Evolutionary conservation across 73 alveolate genomes (phyloP), one percentile per base, ranked within the genome.

Genomic region (Paramecium sonneborni): DNA sequence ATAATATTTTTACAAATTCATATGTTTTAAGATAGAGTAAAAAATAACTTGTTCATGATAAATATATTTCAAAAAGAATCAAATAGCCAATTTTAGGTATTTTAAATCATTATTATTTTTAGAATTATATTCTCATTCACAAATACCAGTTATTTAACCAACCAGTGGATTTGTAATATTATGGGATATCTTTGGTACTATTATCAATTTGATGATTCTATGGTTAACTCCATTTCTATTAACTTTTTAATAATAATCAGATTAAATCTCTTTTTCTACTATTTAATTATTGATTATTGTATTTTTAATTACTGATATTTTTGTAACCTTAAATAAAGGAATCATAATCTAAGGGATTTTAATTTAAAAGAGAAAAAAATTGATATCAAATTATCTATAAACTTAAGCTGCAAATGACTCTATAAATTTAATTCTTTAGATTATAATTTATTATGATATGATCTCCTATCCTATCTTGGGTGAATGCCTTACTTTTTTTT

Each of bases 271-370:
- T 6, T 52, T 52, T 52, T 52, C 68, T 15, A 30, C 68, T 30
- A 5, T 52, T 0, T 52, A 52, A 32, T 12, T 32, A 11, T 62
- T 62, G 18, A 62, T 62, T 62, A 62, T 32, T 62, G 18, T 32
- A 12, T 62, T 62, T 12, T 32, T 62, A 12, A n/a, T 74, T 6
- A 21, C 24, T 11, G 87, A 74, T 74, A 74, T 74, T 1, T 0
- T 74, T 34, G 58, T 74, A 12, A 39, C 58, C 18, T 35, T 74
- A 39, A 74, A 74, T 39, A 74, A 74, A 35, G 87, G 58, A 74
- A 35, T 74, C n/a, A 74, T 74, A 15, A 39, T 37, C 24, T 15
- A 74, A 74, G 87, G 87, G 32, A 37, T 37, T 37, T 62, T 74
- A 15, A 74, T 74, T 28, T 18, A 74, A 39, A 74, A 74, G 24